phyloP scores from a whole-genome alignment of 2,329 filamentous ascomycete species.

The Fusarium nodosum region DNA sequence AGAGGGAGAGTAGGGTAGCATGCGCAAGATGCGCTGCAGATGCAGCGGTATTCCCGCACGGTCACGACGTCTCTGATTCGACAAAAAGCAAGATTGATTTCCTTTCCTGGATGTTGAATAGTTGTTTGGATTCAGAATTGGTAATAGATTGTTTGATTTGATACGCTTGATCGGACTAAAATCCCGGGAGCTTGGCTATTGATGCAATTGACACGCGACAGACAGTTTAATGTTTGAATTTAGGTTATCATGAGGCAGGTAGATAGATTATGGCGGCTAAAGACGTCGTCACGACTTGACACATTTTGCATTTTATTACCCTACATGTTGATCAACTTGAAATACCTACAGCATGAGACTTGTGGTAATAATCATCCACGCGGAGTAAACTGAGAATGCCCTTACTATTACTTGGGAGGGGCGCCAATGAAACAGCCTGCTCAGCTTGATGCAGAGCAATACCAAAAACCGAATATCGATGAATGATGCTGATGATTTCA shows the following conservation, averaged over 20 bases:
- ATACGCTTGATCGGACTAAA: conserved; percentile 28
- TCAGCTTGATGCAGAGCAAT: conserved; percentile 20
- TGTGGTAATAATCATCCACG: conserved; percentile 7
- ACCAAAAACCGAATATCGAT: conserved; percentile 21
- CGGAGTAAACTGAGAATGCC: conserved; percentile 27
- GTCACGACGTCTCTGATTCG: conserved; percentile 40
- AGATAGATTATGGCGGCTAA: neutral
- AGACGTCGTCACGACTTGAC: neutral
- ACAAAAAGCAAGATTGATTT: conserved; percentile 19
- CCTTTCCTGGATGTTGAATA: conserved; percentile 34
- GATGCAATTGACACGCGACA: conserved; percentile 24
- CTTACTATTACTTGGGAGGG: conserved; percentile 1
- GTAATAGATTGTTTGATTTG: conserved; percentile 42
- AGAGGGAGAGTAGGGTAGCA: conserved; percentile 22
- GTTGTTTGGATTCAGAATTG: conserved; percentile 39
- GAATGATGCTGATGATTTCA: conserved; percentile 41
- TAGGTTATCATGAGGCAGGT: conserved; percentile 20
- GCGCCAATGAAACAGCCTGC: conserved; percentile 19
- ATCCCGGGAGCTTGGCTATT: conserved; percentile 17
- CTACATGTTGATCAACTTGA: conserved; percentile 1
- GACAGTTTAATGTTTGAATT: conserved; percentile 24
- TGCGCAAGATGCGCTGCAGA: conserved; percentile 9
- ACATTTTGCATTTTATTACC: neutral
- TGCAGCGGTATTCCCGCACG: conserved; percentile 39
- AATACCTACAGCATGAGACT: conserved; percentile 12